Base-by-base conservation (phyloP, 2,329 filamentous ascomycete species). In the Pyrenophora seminiperda region DNA sequence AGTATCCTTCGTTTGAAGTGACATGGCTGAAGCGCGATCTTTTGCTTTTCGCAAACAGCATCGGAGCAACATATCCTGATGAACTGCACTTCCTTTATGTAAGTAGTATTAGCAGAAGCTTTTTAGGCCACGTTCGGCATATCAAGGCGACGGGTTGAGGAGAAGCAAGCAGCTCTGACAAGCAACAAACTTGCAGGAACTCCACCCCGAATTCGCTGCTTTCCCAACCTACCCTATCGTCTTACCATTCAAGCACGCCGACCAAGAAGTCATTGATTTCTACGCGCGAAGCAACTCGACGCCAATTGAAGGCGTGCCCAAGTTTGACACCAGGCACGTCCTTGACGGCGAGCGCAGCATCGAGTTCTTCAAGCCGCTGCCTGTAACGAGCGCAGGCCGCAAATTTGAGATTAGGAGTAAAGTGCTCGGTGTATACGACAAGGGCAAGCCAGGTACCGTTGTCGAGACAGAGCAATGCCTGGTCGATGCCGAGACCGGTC, bases 71-170 rank as follows among this genome's bases (percentile, higher is more conserved):
- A 10, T 68, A 69, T 30, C 81, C 82, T n/a, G 86, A 96, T 63
- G 92, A 97, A 79, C 84, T 96, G 67, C 91, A 96, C 71, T 96
- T 93, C 71, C 86, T 96, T 76, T 97, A 91, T 66, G 91, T 94
- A 80, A 53, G 83, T 68, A 30, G n/a, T 9, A 29, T 17, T 3
- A 4, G 6, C 14, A 19, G 20, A 18, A 19, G 3, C n/a, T n/a
- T n/a, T n/a, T n/a, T n/a, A 27, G 10, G 22, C 22, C 7, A 27
- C 7, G 22, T 27, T 7, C 6, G 10, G 22, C 22, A 27, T 27
- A 19, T 19, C 27, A 18, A 14, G 14, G 10, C 22, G 27, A 37
- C 30, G n/a, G n/a, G n/a, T 27, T 20, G 9, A 10, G 11, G 4
- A 43, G 20, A 22, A 20, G 17, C 20, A 13, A 13, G 41, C 20